Conservation (phyloP, 192 early-diverging fungal genomes). For the Powellomyces hirtus region DNA sequence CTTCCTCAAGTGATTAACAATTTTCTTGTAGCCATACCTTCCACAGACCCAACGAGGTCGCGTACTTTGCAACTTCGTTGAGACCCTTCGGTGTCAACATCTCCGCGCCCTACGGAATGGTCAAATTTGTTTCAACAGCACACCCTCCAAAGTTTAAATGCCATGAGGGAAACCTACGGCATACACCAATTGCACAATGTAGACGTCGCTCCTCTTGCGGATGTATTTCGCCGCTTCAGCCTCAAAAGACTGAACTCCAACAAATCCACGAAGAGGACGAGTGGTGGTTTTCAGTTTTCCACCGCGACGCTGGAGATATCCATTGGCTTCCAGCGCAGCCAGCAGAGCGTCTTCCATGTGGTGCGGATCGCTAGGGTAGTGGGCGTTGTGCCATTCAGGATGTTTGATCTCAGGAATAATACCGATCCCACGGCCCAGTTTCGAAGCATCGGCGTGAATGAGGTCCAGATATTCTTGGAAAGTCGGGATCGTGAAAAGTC, state of each 20-base stretch:
- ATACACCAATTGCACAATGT: conserved; percentile 1
- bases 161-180: background rate
- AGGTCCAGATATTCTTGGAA: conserved; percentile 15
- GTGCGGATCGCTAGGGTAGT: background rate
- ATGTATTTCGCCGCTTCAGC: too few species aligned
- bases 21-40: too few species aligned
- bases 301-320: background rate
- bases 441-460: background rate
- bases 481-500: conserved; percentile 9
- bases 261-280: too few species aligned
- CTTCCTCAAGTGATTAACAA: too few species aligned
- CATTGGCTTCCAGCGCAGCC: background rate
- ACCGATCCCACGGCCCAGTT: background rate
- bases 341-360: conserved; percentile 11
- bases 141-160: background rate
- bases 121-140: background rate
- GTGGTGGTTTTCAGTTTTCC: too few species aligned
- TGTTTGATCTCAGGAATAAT: conserved; percentile 14
- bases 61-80: conserved; percentile 9
- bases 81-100: conserved; percentile 13
- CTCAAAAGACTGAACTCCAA: too few species aligned
- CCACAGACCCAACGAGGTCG: background rate
- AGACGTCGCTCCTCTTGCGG: too few species aligned
- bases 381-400: conserved; percentile 6
- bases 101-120: background rate